Percentiles rank a stretch among this genome's conserved stretches.
These are phyloP conservation scores for Nakazawaea pomicola DNA, from an alignment of 805 yeast genomes.

Conservation along the genomic window DNA sequence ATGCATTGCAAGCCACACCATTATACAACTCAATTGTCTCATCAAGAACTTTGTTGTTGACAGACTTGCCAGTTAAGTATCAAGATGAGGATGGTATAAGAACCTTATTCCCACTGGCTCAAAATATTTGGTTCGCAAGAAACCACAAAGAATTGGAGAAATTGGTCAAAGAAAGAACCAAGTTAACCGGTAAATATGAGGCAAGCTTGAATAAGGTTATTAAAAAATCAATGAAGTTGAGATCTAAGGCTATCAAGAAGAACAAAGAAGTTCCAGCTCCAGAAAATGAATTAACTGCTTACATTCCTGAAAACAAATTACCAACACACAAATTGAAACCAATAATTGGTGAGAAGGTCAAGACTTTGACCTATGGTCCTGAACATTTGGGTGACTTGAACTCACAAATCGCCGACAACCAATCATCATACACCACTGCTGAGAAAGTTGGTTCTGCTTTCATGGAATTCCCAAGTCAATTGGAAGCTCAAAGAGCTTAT, in stretches of 20 bases:
- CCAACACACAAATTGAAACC: conserved; percentile 77
- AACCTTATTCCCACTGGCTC: conserved; percentile 58
- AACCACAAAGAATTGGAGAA: conserved; percentile 53
- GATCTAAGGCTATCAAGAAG: conserved; percentile 54
- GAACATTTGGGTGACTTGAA: conserved; percentile 67
- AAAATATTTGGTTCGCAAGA: conserved; percentile 58
- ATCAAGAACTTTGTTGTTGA: conserved; percentile 67
- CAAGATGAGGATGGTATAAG: conserved; percentile 46
- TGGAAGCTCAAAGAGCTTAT: conserved; percentile 83
- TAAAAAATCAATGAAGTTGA: conserved; percentile 52
- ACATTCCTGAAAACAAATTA: conserved; percentile 67
- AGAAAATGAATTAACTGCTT: conserved; percentile 50
- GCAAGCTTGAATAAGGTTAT: conserved; percentile 57
- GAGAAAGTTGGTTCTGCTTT: conserved; percentile 66
- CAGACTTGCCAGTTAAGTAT: conserved; percentile 53
- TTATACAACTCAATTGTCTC: conserved; percentile 63
- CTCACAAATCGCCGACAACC: conserved; percentile 55
- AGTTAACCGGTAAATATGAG: conserved; percentile 58
- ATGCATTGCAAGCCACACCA: conserved; percentile 69
- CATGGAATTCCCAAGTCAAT: conserved; percentile 75
- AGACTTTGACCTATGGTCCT: conserved; percentile 70
- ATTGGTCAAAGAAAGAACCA: conserved; percentile 56
- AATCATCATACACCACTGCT: conserved; percentile 44
- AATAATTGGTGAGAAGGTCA: conserved; percentile 77
- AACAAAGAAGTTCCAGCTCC: conserved; percentile 50